Conservation (phyloP, 2,329 filamentous ascomycete genomes). For the Venturia effusa region DNA sequence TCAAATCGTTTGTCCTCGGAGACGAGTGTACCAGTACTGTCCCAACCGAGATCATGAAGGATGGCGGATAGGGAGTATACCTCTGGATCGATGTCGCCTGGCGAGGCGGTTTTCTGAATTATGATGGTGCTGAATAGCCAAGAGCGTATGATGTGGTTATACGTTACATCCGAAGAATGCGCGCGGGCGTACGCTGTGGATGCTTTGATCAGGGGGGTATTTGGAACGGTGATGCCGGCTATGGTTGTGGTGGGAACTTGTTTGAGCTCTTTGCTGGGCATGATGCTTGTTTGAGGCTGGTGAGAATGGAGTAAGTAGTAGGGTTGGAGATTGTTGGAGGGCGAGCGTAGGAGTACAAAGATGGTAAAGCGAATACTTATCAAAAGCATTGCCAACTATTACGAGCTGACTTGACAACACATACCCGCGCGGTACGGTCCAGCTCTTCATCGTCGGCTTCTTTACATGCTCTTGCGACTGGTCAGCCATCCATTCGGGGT, state of each 20-base stretch:
- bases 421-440: neutral
- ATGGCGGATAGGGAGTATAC: slow-evolving; percentile 29
- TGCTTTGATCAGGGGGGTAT: too few relatives aligned
- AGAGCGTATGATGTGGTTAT: too few relatives aligned
- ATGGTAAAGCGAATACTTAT: neutral
- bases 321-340: too few relatives aligned
- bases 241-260: too few relatives aligned
- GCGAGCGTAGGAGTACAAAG: too few relatives aligned
- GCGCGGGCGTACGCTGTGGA: too few relatives aligned
- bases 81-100: slow-evolving; percentile 25
- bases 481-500: neutral
- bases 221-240: too few relatives aligned
- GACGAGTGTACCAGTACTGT: slow-evolving; percentile 24
- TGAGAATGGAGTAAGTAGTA: too few relatives aligned
- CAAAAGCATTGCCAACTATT: neutral
- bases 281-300: too few relatives aligned
- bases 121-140: too few relatives aligned
- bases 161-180: too few relatives aligned
- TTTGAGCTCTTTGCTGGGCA: too few relatives aligned
- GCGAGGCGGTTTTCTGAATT: slow-evolving; percentile 22
- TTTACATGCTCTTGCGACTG: neutral
- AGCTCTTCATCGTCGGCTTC: neutral
- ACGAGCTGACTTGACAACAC: neutral
- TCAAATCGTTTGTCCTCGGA: slow-evolving; percentile 39
- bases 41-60: slow-evolving; percentile 36